A percentile compares a stretch with the other conserved stretches of the same genome.
Evolutionary conservation across 768 basidiomycete species (phyloP).

Genomic region (Crassisporium funariophilum): DNA sequence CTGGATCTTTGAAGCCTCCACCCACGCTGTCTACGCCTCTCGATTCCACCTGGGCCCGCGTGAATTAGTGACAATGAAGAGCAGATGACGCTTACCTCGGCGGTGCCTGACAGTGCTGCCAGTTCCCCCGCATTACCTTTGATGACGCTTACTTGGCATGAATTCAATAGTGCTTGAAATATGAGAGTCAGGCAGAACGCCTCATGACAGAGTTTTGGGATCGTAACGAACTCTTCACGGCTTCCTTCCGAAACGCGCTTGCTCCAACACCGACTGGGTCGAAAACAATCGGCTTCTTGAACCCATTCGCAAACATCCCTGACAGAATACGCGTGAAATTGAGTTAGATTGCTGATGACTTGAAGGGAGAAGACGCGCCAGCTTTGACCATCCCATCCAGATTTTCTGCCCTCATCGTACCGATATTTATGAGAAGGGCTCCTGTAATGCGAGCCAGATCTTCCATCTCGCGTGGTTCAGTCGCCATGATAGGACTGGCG

Average conservation of each 20-base stretch:
- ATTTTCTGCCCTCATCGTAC: constrained; percentile 62
- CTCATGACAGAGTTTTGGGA: no score
- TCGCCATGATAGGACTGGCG: constrained; percentile 94
- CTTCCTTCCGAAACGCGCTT: constrained; percentile 64
- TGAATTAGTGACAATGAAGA: not conserved
- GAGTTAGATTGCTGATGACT: not conserved
- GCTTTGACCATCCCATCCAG: constrained; percentile 76
- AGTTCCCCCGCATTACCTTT: constrained; percentile 95
- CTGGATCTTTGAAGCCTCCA: constrained; percentile 74
- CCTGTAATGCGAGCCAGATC: constrained; percentile 69
- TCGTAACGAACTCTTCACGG: constrained; percentile 56
- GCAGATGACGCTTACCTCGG: constrained; percentile 52
- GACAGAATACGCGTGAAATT: no score
- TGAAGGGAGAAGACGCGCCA: constrained; percentile 38
- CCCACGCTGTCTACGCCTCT: constrained; percentile 90
- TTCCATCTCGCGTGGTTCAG: constrained; percentile 77
- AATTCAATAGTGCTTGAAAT: constrained; percentile 60
- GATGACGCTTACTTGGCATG: constrained; percentile 88
- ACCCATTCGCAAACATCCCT: constrained; percentile 63
- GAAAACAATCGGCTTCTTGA: constrained; percentile 77
- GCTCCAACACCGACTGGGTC: constrained; percentile 95
- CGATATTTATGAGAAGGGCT: constrained; percentile 84
- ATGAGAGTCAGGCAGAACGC: not conserved
- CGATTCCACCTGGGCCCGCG: constrained; percentile 70
- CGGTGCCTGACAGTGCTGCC: constrained; percentile 71